phyloP scores from a whole-genome alignment of 495 filamentous ascomycete genomes.

The Rhypophila decipiens region DNA sequence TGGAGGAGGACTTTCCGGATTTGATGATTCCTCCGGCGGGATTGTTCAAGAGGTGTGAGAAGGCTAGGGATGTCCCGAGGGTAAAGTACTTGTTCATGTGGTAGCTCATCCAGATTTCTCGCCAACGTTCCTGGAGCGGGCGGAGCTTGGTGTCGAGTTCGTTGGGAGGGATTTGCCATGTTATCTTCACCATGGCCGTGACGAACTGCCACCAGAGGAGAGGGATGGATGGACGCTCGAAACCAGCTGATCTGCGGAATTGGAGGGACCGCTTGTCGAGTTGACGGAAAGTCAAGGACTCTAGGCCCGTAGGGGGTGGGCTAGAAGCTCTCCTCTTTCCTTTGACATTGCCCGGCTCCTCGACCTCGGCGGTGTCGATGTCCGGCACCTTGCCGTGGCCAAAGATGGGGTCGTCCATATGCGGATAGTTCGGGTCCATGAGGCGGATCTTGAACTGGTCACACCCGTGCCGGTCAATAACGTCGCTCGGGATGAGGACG shows the following conservation, averaged over 20 bases:
- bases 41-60: not conserved
- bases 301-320: not conserved
- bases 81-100: not conserved
- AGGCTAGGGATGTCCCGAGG: not conserved
- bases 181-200: conserved; percentile 2
- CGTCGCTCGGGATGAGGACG: not conserved
- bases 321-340: not conserved
- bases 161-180: not conserved
- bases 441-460: not conserved
- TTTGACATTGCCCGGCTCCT: not conserved
- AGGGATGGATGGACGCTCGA: not conserved
- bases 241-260: not conserved
- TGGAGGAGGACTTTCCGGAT: too few relatives aligned
- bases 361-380: not conserved
- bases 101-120: not conserved
- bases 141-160: not conserved
- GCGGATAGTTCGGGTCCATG: conserved; percentile 1
- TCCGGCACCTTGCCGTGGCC: not conserved
- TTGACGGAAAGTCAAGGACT: not conserved
- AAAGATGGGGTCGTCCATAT: not conserved
- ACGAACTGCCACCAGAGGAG: not conserved
- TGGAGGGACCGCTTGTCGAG: not conserved
- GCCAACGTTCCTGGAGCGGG: not conserved
- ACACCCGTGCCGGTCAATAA: not conserved
- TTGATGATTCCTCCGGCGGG: not conserved